Conservation (phyloP, 208 protist genomes). For the Leishmania aethiopica region DNA sequence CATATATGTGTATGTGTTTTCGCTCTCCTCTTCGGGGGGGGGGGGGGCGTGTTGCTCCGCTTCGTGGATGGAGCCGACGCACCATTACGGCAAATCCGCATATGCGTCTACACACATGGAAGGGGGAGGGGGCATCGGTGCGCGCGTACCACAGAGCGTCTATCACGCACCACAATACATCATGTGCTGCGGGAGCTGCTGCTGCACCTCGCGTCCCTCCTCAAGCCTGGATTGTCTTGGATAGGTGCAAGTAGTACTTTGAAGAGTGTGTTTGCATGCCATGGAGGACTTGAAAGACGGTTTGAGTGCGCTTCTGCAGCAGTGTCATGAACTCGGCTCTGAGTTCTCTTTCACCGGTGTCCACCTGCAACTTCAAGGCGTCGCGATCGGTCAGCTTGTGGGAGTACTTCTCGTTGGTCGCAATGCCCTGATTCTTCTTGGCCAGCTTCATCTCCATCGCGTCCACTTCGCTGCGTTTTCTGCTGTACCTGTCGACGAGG, state of each 20-base stretch:
- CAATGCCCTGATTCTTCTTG: conserved; percentile 65
- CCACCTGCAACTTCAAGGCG: conserved; percentile 22
- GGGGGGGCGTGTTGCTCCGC: neutral
- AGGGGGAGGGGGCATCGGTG: neutral
- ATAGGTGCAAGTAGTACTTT: conserved; percentile 43
- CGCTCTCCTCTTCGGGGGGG: neutral
- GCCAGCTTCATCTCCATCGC: conserved; percentile 53
- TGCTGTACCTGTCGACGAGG: conserved; percentile 43
- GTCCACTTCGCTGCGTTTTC: conserved; percentile 36
- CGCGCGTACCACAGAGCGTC: neutral
- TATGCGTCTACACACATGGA: neutral
- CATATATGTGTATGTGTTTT: neutral
- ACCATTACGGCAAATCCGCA: neutral
- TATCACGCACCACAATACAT: neutral
- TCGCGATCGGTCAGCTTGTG: conserved; percentile 50
- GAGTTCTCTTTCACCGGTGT: conserved; percentile 37
- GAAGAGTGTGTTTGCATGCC: conserved; percentile 26
- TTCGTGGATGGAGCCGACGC: neutral
- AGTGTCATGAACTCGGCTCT: conserved; percentile 17
- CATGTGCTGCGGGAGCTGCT: neutral
- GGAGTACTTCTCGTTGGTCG: conserved; percentile 46
- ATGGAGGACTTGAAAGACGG: conserved; percentile 28
- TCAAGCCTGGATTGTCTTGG: conserved; percentile 16
- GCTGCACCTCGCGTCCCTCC: neutral
- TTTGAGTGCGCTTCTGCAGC: conserved; percentile 37